Base-by-base conservation (phyloP, 441 rosid species). In the Bruguiera hainesii region DNA sequence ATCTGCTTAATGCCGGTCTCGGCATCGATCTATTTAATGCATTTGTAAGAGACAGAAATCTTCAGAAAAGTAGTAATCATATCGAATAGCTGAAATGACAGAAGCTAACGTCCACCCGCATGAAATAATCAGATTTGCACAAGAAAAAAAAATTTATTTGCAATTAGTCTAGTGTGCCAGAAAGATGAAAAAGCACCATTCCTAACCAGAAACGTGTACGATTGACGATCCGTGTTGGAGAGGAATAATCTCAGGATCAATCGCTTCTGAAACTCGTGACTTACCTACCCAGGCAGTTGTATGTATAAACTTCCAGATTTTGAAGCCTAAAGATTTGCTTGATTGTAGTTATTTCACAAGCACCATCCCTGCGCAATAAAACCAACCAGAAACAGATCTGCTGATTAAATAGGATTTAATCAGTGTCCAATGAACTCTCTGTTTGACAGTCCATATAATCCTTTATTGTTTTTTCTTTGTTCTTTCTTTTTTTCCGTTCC, bases 21-120 rank as follows among this genome's bases (percentile, higher is more conserved):
- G 96, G 91, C 20, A 67, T 89, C 31, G 96, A 91, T 82, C 89
- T 93, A 70, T 73, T 86, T 33, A 76, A 82, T 35, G 91, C 96
- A 60, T 93, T 81, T 71, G 82, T 69, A 75, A 84, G 89, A 73
- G 97, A 93, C 76, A 85, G 60, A 69, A 80, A 76, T 52, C 59
- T 65, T 15, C 72, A 30, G 31, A 73, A 64, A 74, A 76, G 60
- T 58, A 74, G 50, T 49, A 21, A 63, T 61, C 81, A 46, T 67
- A 16, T 23, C 0, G 77, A 82, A 18, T 82, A 67, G 70, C 49
- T 6, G n/a, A 52, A 53, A 53, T 20, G 4, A 6, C 28, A 21
- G 2, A 7, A 6, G 21, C 26, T 21, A 7, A 7, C 7, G 2
- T 7, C 0, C 37, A 33, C 37, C 37, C 10, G 37, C 26, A 3